Evolutionary conservation across 305 asterid species (phyloP), one percentile per base, ranked within the genome.

Genomic region (Coffea humblotiana): DNA sequence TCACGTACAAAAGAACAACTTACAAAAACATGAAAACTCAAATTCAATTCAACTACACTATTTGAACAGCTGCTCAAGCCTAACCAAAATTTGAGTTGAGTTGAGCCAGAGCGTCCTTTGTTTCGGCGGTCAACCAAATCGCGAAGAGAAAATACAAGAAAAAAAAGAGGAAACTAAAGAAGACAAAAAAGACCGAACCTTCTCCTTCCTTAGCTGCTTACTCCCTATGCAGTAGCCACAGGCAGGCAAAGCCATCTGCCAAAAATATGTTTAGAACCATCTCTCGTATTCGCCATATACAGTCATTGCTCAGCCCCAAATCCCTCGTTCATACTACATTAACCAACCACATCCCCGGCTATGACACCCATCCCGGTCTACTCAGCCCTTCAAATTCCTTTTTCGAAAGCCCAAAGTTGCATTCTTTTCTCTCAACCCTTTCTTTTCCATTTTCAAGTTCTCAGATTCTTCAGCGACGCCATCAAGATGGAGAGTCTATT

Each of bases 401-500:
- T 66, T 8, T 67, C 27, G 74, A 73, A 72, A 63, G 25, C 52
- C 45, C 40, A 21, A 11, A 64, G 13, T 32, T 71, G 35, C 45
- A n/a, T 25, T 19, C 72, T 68, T 51, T 48, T 19, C 66, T 77
- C 25, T 74, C 84, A 16, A 54, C 77, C 72, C 47, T 71, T 77
- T 79, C 77, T 73, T 80, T 51, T 48, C 87, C 80, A 16, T 78
- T 71, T 76, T 81, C 82, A 18, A 27, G 64, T 77, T 27, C 85
- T 8, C 80, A 37, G 48, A 52, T 77, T 37, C 82, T 77, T 29
- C 71, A 61, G 29, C 81, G 83, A 16, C 83, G 77, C 14, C 87
- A 75, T 61, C 83, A 81, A 40, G 79, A 74, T 40, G 78, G 67
- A 14, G 58, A 80, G 9, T 52, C 69, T 48, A 48, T 54, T 29